Conservation (phyloP, 495 filamentous ascomycete genomes). For the Podospora conica region DNA sequence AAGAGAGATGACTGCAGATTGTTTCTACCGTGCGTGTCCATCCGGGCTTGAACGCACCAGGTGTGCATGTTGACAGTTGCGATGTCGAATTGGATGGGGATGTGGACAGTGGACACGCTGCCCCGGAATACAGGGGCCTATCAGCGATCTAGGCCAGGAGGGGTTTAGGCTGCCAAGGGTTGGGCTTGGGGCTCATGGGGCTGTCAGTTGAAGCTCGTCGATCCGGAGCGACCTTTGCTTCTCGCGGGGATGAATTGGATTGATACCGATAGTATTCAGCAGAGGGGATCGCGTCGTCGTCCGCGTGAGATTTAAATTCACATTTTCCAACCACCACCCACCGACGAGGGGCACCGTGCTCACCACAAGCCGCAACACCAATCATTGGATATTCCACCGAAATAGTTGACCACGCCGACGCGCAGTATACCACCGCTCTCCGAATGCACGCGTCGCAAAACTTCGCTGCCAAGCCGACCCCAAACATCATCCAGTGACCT, state of each 20-base stretch:
- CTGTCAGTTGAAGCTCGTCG: conserved; percentile 9
- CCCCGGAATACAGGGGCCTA: not conserved
- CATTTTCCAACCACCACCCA: not conserved
- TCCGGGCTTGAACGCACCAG: not conserved
- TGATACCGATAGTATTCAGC: too few species aligned
- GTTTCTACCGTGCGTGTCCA: not conserved
- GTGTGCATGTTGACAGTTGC: not conserved
- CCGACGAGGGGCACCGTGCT: not conserved
- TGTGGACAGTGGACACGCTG: not conserved
- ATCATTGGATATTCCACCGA: not conserved
- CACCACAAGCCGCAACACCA: not conserved
- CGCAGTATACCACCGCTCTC: not conserved
- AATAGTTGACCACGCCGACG: not conserved
- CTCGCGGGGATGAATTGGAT: conserved; percentile 6
- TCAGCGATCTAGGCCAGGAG: not conserved
- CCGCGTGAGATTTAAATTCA: too few species aligned
- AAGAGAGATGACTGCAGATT: not conserved
- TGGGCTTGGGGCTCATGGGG: too few species aligned
- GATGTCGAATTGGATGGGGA: not conserved
- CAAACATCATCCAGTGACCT: conserved; percentile 5
- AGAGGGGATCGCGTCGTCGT: not conserved
- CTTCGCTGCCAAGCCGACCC: not conserved
- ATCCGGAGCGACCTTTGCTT: too few species aligned
- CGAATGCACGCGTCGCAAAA: not conserved
- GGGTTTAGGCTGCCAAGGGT: conserved; percentile 3